phyloP scores from a whole-genome alignment of 306 rosid species.

The Neltuma alba region DNA sequence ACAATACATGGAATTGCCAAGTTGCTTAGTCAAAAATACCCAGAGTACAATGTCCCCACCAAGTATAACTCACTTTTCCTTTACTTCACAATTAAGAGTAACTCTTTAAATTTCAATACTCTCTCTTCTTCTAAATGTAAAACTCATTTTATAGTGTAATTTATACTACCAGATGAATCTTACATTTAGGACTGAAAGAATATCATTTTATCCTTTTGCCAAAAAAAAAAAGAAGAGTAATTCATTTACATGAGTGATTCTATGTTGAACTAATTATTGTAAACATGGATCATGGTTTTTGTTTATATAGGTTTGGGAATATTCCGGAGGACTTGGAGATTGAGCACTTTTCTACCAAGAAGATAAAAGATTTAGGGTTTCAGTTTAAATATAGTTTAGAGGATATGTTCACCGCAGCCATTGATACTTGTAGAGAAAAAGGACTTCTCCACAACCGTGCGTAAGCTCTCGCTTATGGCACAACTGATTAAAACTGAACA shows the following conservation, averaged over 20 bases:
- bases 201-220: too few relatives aligned
- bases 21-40: not conserved
- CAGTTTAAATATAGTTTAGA: not conserved
- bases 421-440: not conserved
- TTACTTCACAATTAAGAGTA: too few relatives aligned
- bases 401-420: not conserved
- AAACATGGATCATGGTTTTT: not conserved
- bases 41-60: not conserved
- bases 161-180: too few relatives aligned
- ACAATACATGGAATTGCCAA: not conserved
- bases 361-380: not conserved
- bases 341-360: not conserved
- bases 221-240: too few relatives aligned
- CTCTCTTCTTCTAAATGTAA: too few relatives aligned
- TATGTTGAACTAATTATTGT: not conserved
- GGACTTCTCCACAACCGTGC: not conserved
- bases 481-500: not conserved
- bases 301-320: not conserved
- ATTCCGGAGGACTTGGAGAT: not conserved
- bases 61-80: too few relatives aligned
- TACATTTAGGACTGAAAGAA: too few relatives aligned
- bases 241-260: too few relatives aligned
- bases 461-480: not conserved
- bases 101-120: too few relatives aligned
- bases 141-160: too few relatives aligned